Conservation (phyloP, 2,329 filamentous ascomycete species). For the Aureobasidium sp. region DNA sequence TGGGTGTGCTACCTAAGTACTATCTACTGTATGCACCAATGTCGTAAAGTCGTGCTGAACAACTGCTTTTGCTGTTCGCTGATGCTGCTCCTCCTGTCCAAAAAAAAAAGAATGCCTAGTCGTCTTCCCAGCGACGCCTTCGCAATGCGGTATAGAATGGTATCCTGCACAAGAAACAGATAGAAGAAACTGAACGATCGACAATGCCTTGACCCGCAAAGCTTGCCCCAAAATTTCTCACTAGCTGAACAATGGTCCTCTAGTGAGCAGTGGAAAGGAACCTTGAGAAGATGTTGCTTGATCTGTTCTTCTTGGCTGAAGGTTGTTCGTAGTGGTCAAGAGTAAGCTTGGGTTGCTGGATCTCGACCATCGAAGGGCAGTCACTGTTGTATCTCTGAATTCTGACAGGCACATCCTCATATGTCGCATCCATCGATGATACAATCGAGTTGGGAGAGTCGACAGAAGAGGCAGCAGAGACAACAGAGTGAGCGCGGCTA, state of each 20-base stretch:
- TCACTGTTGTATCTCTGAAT: conserved; percentile 36
- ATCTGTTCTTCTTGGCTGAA: conserved; percentile 29
- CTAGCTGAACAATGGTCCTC: background rate
- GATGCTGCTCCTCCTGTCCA: background rate
- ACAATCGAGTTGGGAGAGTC: conserved; percentile 28
- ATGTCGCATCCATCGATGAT: conserved; percentile 23
- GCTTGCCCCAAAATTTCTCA: background rate
- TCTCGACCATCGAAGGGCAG: conserved; percentile 37
- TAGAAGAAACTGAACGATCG: background rate
- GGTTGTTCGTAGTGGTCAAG: conserved; percentile 25
- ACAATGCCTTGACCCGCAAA: conserved; percentile 14
- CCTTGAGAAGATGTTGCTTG: conserved; percentile 30
- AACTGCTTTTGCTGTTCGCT: background rate
- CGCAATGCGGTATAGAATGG: conserved; percentile 12
- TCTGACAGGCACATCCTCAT: conserved; percentile 23
- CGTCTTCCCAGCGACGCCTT: conserved; percentile 7
- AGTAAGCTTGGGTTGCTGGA: conserved; percentile 22
- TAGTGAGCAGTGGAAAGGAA: conserved; percentile 27
- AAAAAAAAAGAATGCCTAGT: background rate
- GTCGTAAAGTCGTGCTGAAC: conserved; percentile 8
- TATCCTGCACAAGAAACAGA: conserved; percentile 12
- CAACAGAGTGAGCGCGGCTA: conserved; percentile 28
- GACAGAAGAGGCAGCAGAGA: conserved; percentile 28
- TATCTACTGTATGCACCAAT: conserved; percentile 12
- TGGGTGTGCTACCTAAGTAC: conserved; percentile 9